Conservation (phyloP, 1,284 basidiomycete species). For the Mrakiaceae sp. region DNA sequence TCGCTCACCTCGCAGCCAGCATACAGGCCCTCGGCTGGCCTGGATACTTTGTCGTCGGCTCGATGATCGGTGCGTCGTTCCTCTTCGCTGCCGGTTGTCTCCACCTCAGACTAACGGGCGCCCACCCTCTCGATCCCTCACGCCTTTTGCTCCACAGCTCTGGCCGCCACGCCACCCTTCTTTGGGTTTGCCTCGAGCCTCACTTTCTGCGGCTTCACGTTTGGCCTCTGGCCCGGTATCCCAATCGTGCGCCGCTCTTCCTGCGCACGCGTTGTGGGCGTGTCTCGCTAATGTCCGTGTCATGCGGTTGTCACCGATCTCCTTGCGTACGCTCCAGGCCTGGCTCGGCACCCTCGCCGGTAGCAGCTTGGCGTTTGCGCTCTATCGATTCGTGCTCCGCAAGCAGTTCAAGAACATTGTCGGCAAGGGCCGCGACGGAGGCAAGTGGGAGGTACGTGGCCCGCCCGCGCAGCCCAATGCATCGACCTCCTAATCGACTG, state of each 20-base stretch:
- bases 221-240: constrained; percentile 5
- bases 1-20: constrained; percentile 8
- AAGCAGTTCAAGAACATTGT: constrained; percentile 1
- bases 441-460: constrained; percentile 5
- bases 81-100: no score
- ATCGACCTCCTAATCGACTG: no score
- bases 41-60: constrained; percentile 8
- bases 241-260: not conserved
- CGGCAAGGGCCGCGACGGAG: constrained; percentile 1
- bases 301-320: no score
- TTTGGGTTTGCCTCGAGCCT: constrained; percentile 12
- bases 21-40: not conserved
- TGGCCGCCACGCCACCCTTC: constrained; percentile 9
- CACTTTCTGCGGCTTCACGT: constrained; percentile 12
- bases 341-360: constrained; percentile 6
- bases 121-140: not conserved
- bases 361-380: not conserved
- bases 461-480: no score
- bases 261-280: no score
- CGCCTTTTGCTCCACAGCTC: not conserved
- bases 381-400: constrained; percentile 7
- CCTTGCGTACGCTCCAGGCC: not conserved
- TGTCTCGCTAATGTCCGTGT: no score
- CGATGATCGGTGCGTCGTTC: constrained; percentile 4
- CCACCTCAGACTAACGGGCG: not conserved